phyloP scores from a whole-genome alignment of 257 asterid genomes.

The Leonotis leonurus region DNA sequence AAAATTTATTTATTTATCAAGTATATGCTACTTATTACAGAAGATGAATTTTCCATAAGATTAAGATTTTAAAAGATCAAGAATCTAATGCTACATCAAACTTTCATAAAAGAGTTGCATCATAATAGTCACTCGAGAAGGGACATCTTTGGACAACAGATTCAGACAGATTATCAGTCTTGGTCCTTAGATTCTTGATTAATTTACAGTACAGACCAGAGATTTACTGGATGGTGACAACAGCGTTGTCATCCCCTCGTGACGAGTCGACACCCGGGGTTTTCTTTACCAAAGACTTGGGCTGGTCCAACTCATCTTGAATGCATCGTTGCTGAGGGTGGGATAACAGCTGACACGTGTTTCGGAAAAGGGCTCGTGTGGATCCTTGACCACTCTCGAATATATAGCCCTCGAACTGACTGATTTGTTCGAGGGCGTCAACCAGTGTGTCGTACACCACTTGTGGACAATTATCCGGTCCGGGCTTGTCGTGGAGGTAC shows the following conservation, averaged over 20 bases:
- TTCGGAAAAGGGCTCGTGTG: slow-evolving; percentile 64
- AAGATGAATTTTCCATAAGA: neutral
- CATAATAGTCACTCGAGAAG: slow-evolving; percentile 1
- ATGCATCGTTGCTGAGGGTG: slow-evolving; percentile 88
- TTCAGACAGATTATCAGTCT: slow-evolving; percentile 11
- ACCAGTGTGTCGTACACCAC: slow-evolving; percentile 78
- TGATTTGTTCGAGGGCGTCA: slow-evolving; percentile 75
- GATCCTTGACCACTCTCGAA: slow-evolving; percentile 88
- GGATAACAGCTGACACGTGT: slow-evolving; percentile 57
- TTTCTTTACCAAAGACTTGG: slow-evolving; percentile 67
- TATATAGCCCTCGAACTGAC: slow-evolving; percentile 80
- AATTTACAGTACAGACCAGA: slow-evolving; percentile 8
- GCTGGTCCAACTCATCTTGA: slow-evolving; percentile 72
- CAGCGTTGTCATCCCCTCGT: slow-evolving; percentile 41
- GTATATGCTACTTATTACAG: neutral
- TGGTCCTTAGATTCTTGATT: neutral
- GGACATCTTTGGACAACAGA: neutral
- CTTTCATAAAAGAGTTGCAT: neutral
- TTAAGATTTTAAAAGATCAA: slow-evolving; percentile 5
- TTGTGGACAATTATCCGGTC: slow-evolving; percentile 92
- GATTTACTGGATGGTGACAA: slow-evolving; percentile 41
- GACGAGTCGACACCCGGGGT: slow-evolving; percentile 30
- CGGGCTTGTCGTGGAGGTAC: slow-evolving; percentile 94
- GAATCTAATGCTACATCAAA: slow-evolving; percentile 4
- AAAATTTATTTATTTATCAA: slow-evolving; percentile 4